Base-by-base conservation (phyloP, 2,329 filamentous ascomycete genomes). In the Alternaria panax region DNA sequence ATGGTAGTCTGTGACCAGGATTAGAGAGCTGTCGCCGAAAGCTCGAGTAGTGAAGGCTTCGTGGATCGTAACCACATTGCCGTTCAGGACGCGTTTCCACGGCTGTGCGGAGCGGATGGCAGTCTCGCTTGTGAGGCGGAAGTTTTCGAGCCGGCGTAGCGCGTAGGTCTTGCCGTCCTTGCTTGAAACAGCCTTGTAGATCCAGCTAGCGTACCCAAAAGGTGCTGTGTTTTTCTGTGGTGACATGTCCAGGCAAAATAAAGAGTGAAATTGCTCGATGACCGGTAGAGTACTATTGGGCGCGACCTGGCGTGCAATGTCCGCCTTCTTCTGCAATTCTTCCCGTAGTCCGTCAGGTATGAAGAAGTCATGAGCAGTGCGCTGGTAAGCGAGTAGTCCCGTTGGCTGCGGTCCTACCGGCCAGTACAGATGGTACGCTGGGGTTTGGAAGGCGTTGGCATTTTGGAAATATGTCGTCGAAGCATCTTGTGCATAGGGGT, bases 1-100 rank as follows among this genome's bases (percentile, higher is more conserved):
- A 72, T 95, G 92, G 73, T 97, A 99, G 76, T 96, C 92, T 62
- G 92, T 95, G 24, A 96, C 93, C 71, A 99, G 91, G 48, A 99
- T 90, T 54, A 99, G 85, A 3, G 95, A 98, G 78, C 92, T 96
- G 76, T 98, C 95, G 55, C 92, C 92, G 77, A 99, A 99, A 25
- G 90, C 92, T 62, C 93, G 85, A 12, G 92, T 96, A 0, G 95
- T 99, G 72, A 99, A 99, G 0, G 92, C 92, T 78, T 97, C 93
- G 71, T 96, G 89, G 8, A 96, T 87, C 0, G 90, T 90, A 28
- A 98, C 94, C 20, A 98, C 87, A 65, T 88, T 92, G 57, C 89
- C 90, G 71, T 90, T 94, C 72, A 87, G 86, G 48, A 99, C 87
- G 59, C 91, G 88, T 73, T 93, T 94, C 95, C 95, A 99, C 11